Conservation (phyloP, 352 stramenopile genomes). For the Phytophthora foliorum region DNA sequence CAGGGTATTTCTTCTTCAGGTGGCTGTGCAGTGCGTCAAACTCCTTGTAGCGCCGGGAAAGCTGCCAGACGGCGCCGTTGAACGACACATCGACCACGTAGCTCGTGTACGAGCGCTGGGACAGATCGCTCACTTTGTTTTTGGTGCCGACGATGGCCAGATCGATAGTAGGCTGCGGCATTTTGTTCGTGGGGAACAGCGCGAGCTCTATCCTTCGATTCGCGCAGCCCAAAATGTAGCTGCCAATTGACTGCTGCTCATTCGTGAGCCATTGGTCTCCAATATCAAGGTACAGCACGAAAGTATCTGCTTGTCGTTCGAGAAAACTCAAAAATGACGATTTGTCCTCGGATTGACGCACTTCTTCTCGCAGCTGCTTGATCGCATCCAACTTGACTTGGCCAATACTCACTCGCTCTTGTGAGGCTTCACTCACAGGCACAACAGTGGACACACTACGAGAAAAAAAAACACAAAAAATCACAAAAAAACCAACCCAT, state of each 20-base stretch:
- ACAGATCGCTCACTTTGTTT: slow-evolving; percentile 84
- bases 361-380: slow-evolving; percentile 55
- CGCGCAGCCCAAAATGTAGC: slow-evolving; percentile 48
- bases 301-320: slow-evolving; percentile 52
- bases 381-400: slow-evolving; percentile 74
- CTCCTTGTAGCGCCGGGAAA: slow-evolving; percentile 76
- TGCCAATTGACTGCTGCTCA: slow-evolving; percentile 53
- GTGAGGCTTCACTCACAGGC: slow-evolving; percentile 47
- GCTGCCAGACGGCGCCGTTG: slow-evolving; percentile 76
- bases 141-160: slow-evolving; percentile 72
- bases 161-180: slow-evolving; percentile 73
- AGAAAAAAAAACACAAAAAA: background rate
- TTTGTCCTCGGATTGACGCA: too few relatives aligned
- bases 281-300: slow-evolving; percentile 53
- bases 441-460: slow-evolving; percentile 47
- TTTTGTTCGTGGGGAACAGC: slow-evolving; percentile 53
- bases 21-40: slow-evolving; percentile 54
- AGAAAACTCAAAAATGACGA: slow-evolving; percentile 30
- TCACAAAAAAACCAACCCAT: background rate
- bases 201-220: slow-evolving; percentile 43
- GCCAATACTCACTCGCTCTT: slow-evolving; percentile 45
- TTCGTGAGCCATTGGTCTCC: slow-evolving; percentile 63
- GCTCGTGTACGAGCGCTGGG: slow-evolving; percentile 70
- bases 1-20: slow-evolving; percentile 54
- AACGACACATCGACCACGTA: slow-evolving; percentile 81